phyloP scores from a whole-genome alignment of 345 rosid species.

The Noccaea bulbosa region DNA sequence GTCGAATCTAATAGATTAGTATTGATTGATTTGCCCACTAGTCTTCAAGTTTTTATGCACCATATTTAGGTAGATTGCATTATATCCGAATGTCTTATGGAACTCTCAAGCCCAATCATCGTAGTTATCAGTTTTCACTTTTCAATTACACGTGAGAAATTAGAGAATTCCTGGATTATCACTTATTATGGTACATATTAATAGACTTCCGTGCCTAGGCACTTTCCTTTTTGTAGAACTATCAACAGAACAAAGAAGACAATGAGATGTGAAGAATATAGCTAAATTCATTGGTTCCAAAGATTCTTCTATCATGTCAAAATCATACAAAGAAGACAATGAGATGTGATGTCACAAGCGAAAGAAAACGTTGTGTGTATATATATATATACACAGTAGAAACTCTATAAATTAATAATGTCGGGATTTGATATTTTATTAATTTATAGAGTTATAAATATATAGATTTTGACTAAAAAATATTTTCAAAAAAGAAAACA shows the following conservation, averaged over 20 bases:
- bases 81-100: too few species aligned
- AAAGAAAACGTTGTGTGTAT: background rate
- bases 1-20: too few species aligned
- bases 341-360: background rate
- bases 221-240: background rate
- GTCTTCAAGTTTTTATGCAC: conserved; percentile 1
- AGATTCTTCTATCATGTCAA: background rate
- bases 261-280: background rate
- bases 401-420: too few species aligned
- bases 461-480: too few species aligned
- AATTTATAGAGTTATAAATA: too few species aligned
- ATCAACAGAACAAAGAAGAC: too few species aligned
- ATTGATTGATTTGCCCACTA: background rate
- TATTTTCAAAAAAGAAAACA: too few species aligned
- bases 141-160: too few species aligned
- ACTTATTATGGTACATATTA: background rate
- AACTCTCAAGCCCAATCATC: background rate
- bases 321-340: background rate
- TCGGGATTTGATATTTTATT: too few species aligned
- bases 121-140: background rate
- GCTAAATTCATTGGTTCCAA: background rate
- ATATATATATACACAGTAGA: too few species aligned
- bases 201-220: too few species aligned
- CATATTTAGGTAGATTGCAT: background rate
- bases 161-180: background rate